A percentile compares a stretch with the other conserved stretches of the same genome.
phyloP scores from a whole-genome alignment of 805 yeast genomes.

The Yamadazyma sp. region DNA sequence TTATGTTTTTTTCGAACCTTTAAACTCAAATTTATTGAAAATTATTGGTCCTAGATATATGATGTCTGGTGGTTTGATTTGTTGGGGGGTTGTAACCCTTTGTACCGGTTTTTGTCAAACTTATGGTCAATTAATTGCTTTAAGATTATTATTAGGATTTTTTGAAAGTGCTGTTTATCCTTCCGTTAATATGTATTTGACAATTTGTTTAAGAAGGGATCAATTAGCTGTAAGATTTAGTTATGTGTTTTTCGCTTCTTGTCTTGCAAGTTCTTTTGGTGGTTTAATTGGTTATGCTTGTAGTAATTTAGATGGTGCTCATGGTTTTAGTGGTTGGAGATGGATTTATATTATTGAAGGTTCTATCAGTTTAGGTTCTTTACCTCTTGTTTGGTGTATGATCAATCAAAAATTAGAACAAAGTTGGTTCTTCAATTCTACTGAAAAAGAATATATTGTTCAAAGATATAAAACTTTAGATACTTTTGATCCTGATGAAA shows the following conservation, averaged over 20 bases:
- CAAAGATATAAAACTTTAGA: constrained; percentile 32
- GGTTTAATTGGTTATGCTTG: constrained; percentile 69
- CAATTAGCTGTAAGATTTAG: constrained; percentile 19
- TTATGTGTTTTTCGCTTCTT: constrained; percentile 34
- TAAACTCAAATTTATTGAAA: constrained; percentile 11
- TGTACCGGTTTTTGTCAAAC: constrained; percentile 40
- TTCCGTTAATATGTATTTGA: constrained; percentile 36
- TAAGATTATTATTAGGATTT: constrained; percentile 49
- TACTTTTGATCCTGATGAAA: constrained; percentile 28
- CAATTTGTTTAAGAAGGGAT: constrained; percentile 14
- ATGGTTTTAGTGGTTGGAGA: constrained; percentile 45
- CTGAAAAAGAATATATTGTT: constrained; percentile 34
- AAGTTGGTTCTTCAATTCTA: constrained; percentile 21
- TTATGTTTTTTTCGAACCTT: constrained; percentile 39
- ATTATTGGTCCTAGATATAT: constrained; percentile 4
- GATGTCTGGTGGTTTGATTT: constrained; percentile 1
- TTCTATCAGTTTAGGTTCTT: constrained; percentile 19
- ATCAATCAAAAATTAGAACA: constrained; percentile 36
- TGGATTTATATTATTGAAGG: constrained; percentile 53
- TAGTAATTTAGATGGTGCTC: constrained; percentile 46
- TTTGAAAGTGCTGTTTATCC: constrained; percentile 54
- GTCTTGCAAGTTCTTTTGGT: constrained; percentile 74
- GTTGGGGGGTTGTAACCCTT: constrained; percentile 22
- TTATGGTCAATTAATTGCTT: constrained; percentile 43
- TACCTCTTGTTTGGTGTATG: constrained; percentile 32